phyloP scores from a whole-genome alignment of 2,329 filamentous ascomycete species.

The Talaromyces sp. region DNA sequence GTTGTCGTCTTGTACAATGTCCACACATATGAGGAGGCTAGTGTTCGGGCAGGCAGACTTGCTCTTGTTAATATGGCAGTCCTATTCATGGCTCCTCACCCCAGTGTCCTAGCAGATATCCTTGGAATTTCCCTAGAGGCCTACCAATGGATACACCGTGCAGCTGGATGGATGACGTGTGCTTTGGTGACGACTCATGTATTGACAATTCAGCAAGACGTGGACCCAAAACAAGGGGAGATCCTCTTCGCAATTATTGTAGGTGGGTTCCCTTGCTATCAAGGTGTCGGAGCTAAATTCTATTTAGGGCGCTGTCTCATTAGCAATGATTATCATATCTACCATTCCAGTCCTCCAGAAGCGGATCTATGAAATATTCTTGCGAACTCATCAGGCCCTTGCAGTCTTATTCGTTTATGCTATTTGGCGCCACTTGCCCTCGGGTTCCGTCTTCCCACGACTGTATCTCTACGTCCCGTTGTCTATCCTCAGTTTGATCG shows the following conservation, averaged over 20 bases:
- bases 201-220: background rate
- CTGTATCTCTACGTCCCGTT: slow-evolving; percentile 21
- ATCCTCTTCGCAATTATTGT: slow-evolving; percentile 10
- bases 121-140: slow-evolving; percentile 17
- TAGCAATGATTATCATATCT: slow-evolving; percentile 19
- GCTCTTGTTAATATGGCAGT: slow-evolving; percentile 21
- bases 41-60: slow-evolving; percentile 15
- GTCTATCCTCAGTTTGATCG: slow-evolving; percentile 18
- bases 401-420: slow-evolving; percentile 20
- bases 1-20: background rate
- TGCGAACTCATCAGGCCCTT: slow-evolving; percentile 21
- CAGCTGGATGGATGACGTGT: slow-evolving; percentile 19
- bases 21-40: background rate
- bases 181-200: slow-evolving; percentile 18
- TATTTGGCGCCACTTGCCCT: slow-evolving; percentile 21
- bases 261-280: background rate
- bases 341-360: slow-evolving; percentile 20
- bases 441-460: slow-evolving; percentile 11
- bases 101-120: slow-evolving; percentile 18
- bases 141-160: slow-evolving; percentile 19
- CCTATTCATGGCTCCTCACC: slow-evolving; percentile 19
- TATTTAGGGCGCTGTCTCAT: slow-evolving; percentile 16
- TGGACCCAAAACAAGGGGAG: background rate
- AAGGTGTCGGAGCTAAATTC: slow-evolving; percentile 11
- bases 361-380: slow-evolving; percentile 24